Evolutionary conservation across 257 asterid genomes (phyloP).

Genomic region (Jacaranda copaia): DNA sequence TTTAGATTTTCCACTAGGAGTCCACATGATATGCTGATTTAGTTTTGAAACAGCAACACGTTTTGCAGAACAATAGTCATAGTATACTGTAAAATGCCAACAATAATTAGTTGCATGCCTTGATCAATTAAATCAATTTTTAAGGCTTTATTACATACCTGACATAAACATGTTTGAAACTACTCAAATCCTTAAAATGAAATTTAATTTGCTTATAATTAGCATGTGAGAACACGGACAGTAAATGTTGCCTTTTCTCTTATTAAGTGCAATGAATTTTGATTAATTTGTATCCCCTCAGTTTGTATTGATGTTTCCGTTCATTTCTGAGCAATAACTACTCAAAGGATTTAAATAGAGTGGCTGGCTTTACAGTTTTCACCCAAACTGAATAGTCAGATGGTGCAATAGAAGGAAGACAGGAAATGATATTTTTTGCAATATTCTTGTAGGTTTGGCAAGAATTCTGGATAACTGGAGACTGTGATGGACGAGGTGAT

Average conservation of each 20-base stretch:
- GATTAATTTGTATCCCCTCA: conserved; percentile 8
- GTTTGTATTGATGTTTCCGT: not conserved
- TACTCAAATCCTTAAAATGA: not conserved
- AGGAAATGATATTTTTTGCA: conserved; percentile 9
- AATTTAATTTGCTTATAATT: not conserved
- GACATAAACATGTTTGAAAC: not conserved
- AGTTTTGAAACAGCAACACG: not conserved
- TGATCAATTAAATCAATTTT: not conserved
- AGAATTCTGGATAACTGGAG: conserved; percentile 99
- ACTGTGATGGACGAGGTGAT: conserved; percentile 85
- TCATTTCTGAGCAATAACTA: not conserved
- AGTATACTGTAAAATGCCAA: not conserved
- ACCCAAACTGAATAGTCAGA: not conserved
- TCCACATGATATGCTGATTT: not conserved
- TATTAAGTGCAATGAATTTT: not conserved
- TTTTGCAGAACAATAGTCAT: not conserved
- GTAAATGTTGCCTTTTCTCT: not conserved
- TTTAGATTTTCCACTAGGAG: not conserved
- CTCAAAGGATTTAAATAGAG: not conserved
- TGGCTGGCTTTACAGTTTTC: conserved; percentile 11
- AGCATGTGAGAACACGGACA: not conserved
- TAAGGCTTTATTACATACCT: not conserved
- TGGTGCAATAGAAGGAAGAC: not conserved
- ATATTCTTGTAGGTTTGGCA: conserved; percentile 88
- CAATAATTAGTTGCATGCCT: not conserved